Percentiles rank a stretch among this genome's conserved stretches.
Conservation (phyloP, 768 basidiomycete genomes). For the Boletus sp. region DNA sequence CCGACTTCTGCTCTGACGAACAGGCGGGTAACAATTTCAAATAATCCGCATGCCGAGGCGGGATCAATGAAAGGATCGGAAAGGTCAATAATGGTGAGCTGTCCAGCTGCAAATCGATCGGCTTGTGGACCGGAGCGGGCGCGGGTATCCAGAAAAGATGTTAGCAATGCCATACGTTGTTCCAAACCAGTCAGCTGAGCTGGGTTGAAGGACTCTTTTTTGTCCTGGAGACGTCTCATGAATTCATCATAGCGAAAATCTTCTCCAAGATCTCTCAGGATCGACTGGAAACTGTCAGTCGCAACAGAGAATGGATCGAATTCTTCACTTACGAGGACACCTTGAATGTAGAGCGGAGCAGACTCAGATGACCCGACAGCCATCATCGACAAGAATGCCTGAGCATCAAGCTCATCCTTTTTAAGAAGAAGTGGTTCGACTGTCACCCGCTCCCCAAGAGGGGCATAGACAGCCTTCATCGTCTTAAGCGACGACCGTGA, state of each 20-base stretch:
- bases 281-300: slow-evolving; percentile 37
- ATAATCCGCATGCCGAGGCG: slow-evolving; percentile 62
- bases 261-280: slow-evolving; percentile 63
- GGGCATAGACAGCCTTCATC: slow-evolving; percentile 54
- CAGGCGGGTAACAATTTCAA: slow-evolving; percentile 63
- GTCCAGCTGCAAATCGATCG: slow-evolving; percentile 50
- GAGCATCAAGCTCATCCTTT: slow-evolving; percentile 61
- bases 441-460: slow-evolving; percentile 44
- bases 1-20: slow-evolving; percentile 59
- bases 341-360: slow-evolving; percentile 68
- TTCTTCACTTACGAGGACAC: slow-evolving; percentile 49
- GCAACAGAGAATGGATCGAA: background rate
- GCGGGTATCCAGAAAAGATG: slow-evolving; percentile 48
- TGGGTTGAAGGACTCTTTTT: slow-evolving; percentile 53
- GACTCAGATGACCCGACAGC: slow-evolving; percentile 57
- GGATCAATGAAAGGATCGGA: slow-evolving; percentile 74
- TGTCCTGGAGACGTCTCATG: slow-evolving; percentile 40
- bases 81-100: slow-evolving; percentile 65
- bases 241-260: slow-evolving; percentile 52
- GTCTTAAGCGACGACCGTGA: slow-evolving; percentile 59
- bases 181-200: slow-evolving; percentile 53
- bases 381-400: slow-evolving; percentile 75
- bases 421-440: slow-evolving; percentile 56
- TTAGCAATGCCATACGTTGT: slow-evolving; percentile 61
- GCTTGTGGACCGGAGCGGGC: background rate